A percentile compares a stretch with the other conserved stretches of the same genome.
Evolutionary conservation across 306 rosid species (phyloP).

Genomic region (Fagus sylvatica): DNA sequence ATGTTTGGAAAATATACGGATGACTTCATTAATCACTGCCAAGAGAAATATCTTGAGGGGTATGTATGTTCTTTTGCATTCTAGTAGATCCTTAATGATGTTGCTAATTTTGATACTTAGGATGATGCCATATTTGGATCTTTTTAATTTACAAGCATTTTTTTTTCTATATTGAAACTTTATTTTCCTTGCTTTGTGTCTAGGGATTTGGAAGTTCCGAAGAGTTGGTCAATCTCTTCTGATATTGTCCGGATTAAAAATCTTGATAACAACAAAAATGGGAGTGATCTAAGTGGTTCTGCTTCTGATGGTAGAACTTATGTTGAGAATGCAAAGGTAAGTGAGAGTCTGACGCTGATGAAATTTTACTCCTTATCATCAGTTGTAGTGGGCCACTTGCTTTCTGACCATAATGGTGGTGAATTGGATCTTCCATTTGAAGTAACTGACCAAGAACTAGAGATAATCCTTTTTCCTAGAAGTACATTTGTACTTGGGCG

Average conservation of each 20-base stretch:
- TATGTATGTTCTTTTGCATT: constrained; percentile 25
- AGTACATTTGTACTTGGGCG: constrained; percentile 74
- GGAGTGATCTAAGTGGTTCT: constrained; percentile 23
- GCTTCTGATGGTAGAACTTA: constrained; percentile 54
- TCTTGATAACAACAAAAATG: constrained; percentile 14
- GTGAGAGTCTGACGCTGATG: constrained; percentile 74
- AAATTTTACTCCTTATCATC: constrained; percentile 66
- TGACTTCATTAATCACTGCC: constrained; percentile 50
- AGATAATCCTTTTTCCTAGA: constrained; percentile 49
- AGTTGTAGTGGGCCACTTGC: constrained; percentile 51
- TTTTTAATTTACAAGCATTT: neutral
- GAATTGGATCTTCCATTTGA: constrained; percentile 79
- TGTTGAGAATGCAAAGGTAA: constrained; percentile 77
- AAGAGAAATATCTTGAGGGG: constrained; percentile 55
- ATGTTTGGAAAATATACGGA: constrained; percentile 59
- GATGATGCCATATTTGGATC: neutral
- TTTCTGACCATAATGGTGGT: constrained; percentile 46
- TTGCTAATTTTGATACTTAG: constrained; percentile 1
- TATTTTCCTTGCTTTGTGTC: constrained; percentile 7
- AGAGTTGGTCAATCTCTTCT: constrained; percentile 42
- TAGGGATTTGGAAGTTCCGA: constrained; percentile 57
- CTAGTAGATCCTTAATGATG: neutral
- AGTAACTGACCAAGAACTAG: constrained; percentile 61
- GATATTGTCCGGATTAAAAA: constrained; percentile 46
- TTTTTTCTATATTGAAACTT: neutral